Evolutionary conservation across 2,329 filamentous ascomycete genomes (phyloP), one percentile per base, ranked within the genome.

Genomic region (Clarireedia homoeocarpa): DNA sequence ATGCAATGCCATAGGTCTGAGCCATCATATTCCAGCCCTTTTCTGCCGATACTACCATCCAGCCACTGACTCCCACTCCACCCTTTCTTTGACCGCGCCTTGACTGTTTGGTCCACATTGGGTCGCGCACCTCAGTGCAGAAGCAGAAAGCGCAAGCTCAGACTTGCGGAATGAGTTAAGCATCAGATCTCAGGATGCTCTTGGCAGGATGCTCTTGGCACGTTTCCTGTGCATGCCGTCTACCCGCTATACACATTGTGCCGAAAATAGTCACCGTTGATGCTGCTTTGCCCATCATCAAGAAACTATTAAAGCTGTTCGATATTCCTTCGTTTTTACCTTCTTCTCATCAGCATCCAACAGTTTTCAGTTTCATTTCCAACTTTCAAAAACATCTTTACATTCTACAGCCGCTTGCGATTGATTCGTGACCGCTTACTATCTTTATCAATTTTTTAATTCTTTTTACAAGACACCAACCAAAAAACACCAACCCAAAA

Each of bases 351-450:
- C 63, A 63, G 63, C 65, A 63, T 65, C 64, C 64, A 63, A 60
- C 59, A 64, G 56, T 63, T 63, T 55, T 50, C 26, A 44, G 38
- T 55, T 59, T 5, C 55, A 46, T 52, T 48, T 59, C 61, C 51
- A 58, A 40, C 56, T 51, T 58, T 56, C 24, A 44, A 56, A 23
- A 42, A 59, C 48, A 44, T 59, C 52, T 59, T 53, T 55, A 40
- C 44, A 44, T 47, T 61, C 62, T 61, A 54, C 50, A 62, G 59
- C 59, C 50, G 58, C 59, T 60, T 65, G 59, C 65, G 62, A 67
- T 67, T 66, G 64, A 66, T 57, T 67, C 62, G 65, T 65, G 59
- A 59, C 62, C 55, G 59, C 55, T 59, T 62, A 59, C 61, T 61
- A 59, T 65, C 59, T 61, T 63, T 62, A 59, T 49, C 51, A 23